phyloP scores from a whole-genome alignment of 2,329 filamentous ascomycete species.

The Venturia asperata region DNA sequence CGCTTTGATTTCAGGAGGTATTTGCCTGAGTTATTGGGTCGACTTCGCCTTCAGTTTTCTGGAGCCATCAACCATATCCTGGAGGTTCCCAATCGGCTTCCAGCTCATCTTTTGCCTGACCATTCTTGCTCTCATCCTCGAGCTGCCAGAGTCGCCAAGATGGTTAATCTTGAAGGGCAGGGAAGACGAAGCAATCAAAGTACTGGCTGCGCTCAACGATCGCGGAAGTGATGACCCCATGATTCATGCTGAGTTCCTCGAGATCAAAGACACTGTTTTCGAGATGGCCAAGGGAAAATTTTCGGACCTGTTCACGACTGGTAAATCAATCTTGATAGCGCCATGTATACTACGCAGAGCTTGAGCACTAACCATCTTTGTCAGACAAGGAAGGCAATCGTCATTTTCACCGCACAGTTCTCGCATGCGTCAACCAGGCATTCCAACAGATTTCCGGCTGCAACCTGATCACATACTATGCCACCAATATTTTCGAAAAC shows the following conservation, averaged over 20 bases:
- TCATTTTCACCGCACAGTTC: slow-evolving; percentile 24
- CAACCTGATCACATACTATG: slow-evolving; percentile 28
- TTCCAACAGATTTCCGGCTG: slow-evolving; percentile 32
- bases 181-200: slow-evolving; percentile 40
- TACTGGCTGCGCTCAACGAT: slow-evolving; percentile 32
- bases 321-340: slow-evolving; percentile 25
- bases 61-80: slow-evolving; percentile 36
- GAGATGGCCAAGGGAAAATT: slow-evolving; percentile 29
- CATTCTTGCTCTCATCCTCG: slow-evolving; percentile 43
- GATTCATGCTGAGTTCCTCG: slow-evolving; percentile 26
- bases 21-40: slow-evolving; percentile 38
- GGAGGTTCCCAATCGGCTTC: slow-evolving; percentile 52
- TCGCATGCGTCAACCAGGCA: slow-evolving; percentile 29
- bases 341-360: neutral
- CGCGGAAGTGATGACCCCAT: slow-evolving; percentile 31
- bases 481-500: slow-evolving; percentile 29
- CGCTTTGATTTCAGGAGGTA: slow-evolving; percentile 39
- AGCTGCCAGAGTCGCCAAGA: slow-evolving; percentile 50
- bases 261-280: slow-evolving; percentile 34
- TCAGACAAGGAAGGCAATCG: slow-evolving; percentile 1
- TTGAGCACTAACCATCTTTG: neutral
- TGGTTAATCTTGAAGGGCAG: slow-evolving; percentile 49
- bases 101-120: slow-evolving; percentile 51
- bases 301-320: slow-evolving; percentile 30
- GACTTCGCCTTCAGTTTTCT: slow-evolving; percentile 43